Conservation (phyloP, 768 basidiomycete genomes). For the Tricholoma terreum region DNA sequence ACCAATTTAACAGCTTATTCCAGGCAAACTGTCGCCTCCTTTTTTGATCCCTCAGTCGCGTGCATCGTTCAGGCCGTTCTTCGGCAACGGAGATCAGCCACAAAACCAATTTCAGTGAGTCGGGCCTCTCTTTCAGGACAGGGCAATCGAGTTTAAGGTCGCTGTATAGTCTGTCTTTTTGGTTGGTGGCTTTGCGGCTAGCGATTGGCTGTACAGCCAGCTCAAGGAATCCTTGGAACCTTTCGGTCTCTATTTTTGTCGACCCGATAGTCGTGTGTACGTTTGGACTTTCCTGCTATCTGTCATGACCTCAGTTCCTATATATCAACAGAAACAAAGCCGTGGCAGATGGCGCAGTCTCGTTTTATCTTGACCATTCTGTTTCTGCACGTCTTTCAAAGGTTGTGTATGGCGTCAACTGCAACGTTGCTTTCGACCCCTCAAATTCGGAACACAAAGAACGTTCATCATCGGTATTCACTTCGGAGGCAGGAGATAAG, state of each 20-base stretch:
- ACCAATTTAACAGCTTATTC: background rate
- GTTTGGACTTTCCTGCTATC: constrained; percentile 14
- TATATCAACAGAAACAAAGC: constrained; percentile 9
- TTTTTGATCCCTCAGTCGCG: constrained; percentile 25
- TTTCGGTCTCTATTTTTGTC: constrained; percentile 32
- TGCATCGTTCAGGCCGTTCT: constrained; percentile 21
- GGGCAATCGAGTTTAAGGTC: background rate
- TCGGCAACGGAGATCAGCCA: constrained; percentile 8
- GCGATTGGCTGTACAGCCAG: constrained; percentile 43
- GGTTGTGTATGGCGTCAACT: constrained; percentile 9
- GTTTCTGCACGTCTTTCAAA: constrained; percentile 15
- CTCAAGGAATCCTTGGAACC: constrained; percentile 35
- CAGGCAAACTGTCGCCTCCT: constrained; percentile 21
- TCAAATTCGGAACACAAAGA: constrained; percentile 9
- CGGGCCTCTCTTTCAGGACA: background rate
- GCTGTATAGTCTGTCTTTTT: constrained; percentile 37
- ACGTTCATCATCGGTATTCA: constrained; percentile 1
- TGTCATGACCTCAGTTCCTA: background rate
- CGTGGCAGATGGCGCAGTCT: constrained; percentile 17
- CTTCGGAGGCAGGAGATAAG: background rate
- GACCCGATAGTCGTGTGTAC: constrained; percentile 47
- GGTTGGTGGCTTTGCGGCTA: constrained; percentile 53
- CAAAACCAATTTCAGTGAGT: constrained; percentile 16
- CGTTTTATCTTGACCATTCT: constrained; percentile 17
- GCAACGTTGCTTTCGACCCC: background rate